Base-by-base conservation (phyloP, 306 rosid species). In the Neltuma alba region DNA sequence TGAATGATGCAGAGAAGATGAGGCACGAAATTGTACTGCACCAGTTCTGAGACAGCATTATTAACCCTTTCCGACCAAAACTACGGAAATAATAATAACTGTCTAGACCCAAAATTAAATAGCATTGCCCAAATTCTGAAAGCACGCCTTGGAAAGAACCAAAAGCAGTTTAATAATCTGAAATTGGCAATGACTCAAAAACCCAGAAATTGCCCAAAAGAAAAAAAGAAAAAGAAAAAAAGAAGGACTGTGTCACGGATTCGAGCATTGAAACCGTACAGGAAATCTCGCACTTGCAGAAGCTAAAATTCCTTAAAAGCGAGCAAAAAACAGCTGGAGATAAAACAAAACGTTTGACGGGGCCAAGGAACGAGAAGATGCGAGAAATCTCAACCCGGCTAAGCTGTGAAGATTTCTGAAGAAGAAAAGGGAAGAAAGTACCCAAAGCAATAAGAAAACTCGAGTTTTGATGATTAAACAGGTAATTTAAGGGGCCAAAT, bases 1-100 rank as follows among this genome's bases (percentile, higher is more conserved):
- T 79, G 91, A 91, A 93, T 92, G 91, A 91, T 93, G 92, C 94
- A 66, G 72, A 38, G 47, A 25, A 66, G 72, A 38, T 66, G 44
- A 66, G 20, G 72, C 72, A 38, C 28, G 48, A 66, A 66, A 31
- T 44, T 38, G 72, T 66, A 38, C 72, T 20, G 72, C 34, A 25
- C 27, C 6, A 27, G 48, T 37, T 38, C 72, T 38, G 72, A 66
- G 72, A 38, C 72, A 66, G 72, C 50, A 66, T 36, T 38, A 66
- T 38, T 38, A 38, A 21, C 33, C 72, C 57, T 88, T 89, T 86
- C 74, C 81, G 76, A 73, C 80, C 87, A 85, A 86, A 87, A 79
- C 73, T 80, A 85, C 66, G 34, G 80, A 67, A 82, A 73, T 15
- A 61, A 10, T 74, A 74, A 65, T 20, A 45, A 54, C 62, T 54